Base-by-base conservation (phyloP, 2,329 filamentous ascomycete genomes). In the Myriosclerotinia duriaeana region DNA sequence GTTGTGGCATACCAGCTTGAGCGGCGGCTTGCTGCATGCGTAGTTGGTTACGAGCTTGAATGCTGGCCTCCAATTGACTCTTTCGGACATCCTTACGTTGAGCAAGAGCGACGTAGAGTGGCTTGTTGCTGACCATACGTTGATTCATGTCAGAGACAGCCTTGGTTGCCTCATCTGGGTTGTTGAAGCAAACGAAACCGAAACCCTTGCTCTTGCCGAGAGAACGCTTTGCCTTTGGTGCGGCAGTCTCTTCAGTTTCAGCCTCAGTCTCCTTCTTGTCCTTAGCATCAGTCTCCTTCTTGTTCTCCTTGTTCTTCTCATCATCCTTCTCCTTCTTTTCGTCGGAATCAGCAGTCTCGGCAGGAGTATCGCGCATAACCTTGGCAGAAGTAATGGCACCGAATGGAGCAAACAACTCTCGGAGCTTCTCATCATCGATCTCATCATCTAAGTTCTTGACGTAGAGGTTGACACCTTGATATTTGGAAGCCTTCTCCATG, bases 1-100 rank as follows among this genome's bases (percentile, higher is more conserved):
- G 89, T 81, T 89, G 90, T 73, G 91, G 90, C 86, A 97, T 92
- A 76, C 92, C 93, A 64, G 91, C 92, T 72, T 90, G 91, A 72
- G 93, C 92, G 72, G 93, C 93, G 73, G 93, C 92, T 82, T 99
- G 95, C 84, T 98, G 95, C 89, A 98, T 95, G 77, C 95, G 91
- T 78, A 97, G 89, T 80, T 97, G 94, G 85, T 98, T 98, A 80
- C 95, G 93, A 80, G 95, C 94, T 84, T 98, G 95, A 80, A 99
- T 99, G 81, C 92, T 97, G 76, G 94, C 94, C 85, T 99, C 95
- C 74, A 99, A 92, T 85, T 98, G 95, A 84, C 89, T 97, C 88
- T 97, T 97, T 81, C 95, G 93, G 76, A 99, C 94, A 81, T 99
- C 95, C 88, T 99, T 99, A 82, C 95, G 94, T 86, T 99, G 95